Base-by-base conservation (phyloP, 306 rosid genomes). In the Quercus bicolor region DNA sequence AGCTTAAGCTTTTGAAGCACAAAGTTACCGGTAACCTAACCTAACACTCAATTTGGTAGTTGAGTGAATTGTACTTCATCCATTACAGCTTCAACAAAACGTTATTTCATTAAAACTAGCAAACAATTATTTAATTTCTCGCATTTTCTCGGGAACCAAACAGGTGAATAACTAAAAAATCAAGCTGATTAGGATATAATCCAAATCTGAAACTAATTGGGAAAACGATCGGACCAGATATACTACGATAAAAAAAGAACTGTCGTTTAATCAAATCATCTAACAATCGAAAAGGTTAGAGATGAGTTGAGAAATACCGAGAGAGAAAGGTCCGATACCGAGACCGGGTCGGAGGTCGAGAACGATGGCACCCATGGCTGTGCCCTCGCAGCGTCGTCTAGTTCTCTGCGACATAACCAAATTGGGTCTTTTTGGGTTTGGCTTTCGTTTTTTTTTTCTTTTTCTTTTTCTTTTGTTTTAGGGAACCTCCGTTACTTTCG, bases 311-410 rank as follows among this genome's bases (percentile, higher is more conserved):
- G 0, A 77, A 80, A 40, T 86, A 96, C 99, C 98, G 23, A 96
- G 85, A 14, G 94, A 80, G 86, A 96, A 96, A 26, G 98, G 97
- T 23, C 99, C 99, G 77, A 96, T 84, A 23, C 97, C 98, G 64
- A 85, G 80, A 61, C 98, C 98, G 51, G 98, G 98, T 0, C 95
- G 96, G 23, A 96, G 97, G 88, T 96, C 99, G 78, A 96, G 99
- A 52, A 88, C 89, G 83, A 96, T 96, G 45, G 99, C 97, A 65
- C 99, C 99, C 98, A 96, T 96, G 83, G 98, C 96, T 29, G 97
- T 91, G 86, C 99, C 99, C 82, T 96, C 99, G 84, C 96, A 93
- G 54, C 99, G 98, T 56, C 98, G 93, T 66, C 93, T 85, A 5
- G 91, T 84, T 84, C 96, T 89, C 96, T 91, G 99, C 93, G 83